Base-by-base conservation (phyloP, 768 basidiomycete species). In the Lactarius pseudohatsudake region DNA sequence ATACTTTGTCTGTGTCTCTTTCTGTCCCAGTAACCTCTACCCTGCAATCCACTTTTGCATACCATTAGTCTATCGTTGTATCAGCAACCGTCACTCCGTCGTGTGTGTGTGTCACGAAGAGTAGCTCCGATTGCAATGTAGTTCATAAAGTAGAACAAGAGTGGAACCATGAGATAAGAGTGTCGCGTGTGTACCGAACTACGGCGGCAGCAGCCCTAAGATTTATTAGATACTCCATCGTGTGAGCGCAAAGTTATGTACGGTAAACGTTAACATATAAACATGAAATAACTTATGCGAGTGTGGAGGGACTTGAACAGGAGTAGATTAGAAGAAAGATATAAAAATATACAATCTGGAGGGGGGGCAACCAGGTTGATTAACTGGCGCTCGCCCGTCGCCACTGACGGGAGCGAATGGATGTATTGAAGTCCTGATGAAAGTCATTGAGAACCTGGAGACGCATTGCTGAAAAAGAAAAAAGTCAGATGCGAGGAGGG, bases 241-340 rank as follows among this genome's bases (percentile, higher is more conserved):
- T 22, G 57, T 22, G 56, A 22, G 32, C 20, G 57, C 47, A 63
- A 59, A 34, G 62, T 43, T 67, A 45, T 47, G 66, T 67, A 67
- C 57, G 11, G 50, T 62, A 63, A 53, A 43, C 57, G 34, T 47
- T 41, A 68, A 64, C 43, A 26, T 70, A 70, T 70, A 70, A 70
- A 70, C 69, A 70, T 26, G 69, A 67, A 69, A 70, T 70, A 70
- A 70, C 60, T 70, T 70, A 70, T 64, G 66, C 61, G 50, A 56
- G 32, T 62, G 60, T 22, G 40, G 47, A 30, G 8, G 9, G 45
- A 15, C 53, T 54, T 58, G 59, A 36, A 43, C 13, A 11, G 32
- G n/a, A 30, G 6, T 41, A 40, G 22, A 47, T 28, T 34, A 67
- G 38, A 38, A 11, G 11, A 53, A 18, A 32, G 16, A 62, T 43